Conservation (phyloP, 495 filamentous ascomycete species). For the Elasticomyces elasticus region DNA sequence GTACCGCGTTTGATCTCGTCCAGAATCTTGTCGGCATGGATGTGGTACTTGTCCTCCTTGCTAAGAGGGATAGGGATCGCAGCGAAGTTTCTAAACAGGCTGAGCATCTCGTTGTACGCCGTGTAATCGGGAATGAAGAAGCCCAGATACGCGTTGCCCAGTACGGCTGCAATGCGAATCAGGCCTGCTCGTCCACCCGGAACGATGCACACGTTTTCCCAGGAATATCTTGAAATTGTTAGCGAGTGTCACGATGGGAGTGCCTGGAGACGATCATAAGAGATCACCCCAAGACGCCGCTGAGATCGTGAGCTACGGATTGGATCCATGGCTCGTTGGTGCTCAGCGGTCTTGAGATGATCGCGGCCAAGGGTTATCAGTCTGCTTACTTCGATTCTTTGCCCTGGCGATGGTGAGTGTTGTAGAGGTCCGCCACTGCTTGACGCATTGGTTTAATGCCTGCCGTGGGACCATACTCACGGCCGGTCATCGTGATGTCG, state of each 20-base stretch:
- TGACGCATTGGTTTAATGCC: constrained; percentile 84
- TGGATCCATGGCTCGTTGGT: too few relatives aligned
- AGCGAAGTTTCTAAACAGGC: constrained; percentile 83
- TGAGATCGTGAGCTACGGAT: too few relatives aligned
- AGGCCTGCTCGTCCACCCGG: constrained; percentile 86
- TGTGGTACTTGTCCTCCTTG: constrained; percentile 76
- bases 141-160: constrained; percentile 59
- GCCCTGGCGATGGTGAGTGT: constrained; percentile 78
- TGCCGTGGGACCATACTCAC: constrained; percentile 89
- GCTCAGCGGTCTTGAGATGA: too few relatives aligned
- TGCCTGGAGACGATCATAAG: too few relatives aligned
- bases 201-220: constrained; percentile 98
- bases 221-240: too few relatives aligned
- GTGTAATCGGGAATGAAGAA: constrained; percentile 76
- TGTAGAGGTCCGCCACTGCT: constrained; percentile 89
- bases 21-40: constrained; percentile 76
- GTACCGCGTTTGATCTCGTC: constrained; percentile 28
- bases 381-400: constrained; percentile 88
- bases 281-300: too few relatives aligned
- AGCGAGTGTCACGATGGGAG: too few relatives aligned
- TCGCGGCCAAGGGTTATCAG: too few relatives aligned
- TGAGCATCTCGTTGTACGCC: constrained; percentile 94
- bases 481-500: constrained; percentile 60
- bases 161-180: constrained; percentile 86
- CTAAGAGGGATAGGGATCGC: constrained; percentile 80